Conservation (phyloP, 768 basidiomycete species). For the Epithele typhae region DNA sequence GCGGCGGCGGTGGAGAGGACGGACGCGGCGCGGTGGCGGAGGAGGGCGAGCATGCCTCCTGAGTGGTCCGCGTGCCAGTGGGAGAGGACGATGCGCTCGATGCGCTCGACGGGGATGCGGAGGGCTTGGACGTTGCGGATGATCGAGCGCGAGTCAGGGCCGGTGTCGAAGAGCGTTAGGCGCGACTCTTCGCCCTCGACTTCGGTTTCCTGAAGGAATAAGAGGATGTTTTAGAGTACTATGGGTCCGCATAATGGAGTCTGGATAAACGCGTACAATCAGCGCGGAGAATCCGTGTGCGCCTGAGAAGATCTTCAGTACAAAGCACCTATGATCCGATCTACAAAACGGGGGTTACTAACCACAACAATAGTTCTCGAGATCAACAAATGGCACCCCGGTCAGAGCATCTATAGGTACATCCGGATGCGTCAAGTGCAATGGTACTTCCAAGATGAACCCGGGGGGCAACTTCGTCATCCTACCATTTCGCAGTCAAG, state of each 20-base stretch:
- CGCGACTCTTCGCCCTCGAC: slow-evolving; percentile 39
- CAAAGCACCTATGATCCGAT: neutral
- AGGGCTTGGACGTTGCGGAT: slow-evolving; percentile 67
- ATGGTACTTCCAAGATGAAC: slow-evolving; percentile 66
- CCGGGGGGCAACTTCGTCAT: slow-evolving; percentile 77
- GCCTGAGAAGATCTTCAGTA: slow-evolving; percentile 37
- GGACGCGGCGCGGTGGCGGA: slow-evolving; percentile 37
- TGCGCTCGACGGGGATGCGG: slow-evolving; percentile 44
- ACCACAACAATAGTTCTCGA: slow-evolving; percentile 72
- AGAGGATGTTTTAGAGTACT: too few relatives aligned
- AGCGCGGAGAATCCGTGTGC: slow-evolving; percentile 84
- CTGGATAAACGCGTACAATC: slow-evolving; percentile 44
- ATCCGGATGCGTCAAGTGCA: slow-evolving; percentile 51
- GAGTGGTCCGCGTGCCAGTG: slow-evolving; percentile 63
- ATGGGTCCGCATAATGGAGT: too few relatives aligned
- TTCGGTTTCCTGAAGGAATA: slow-evolving; percentile 51
- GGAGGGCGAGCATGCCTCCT: slow-evolving; percentile 56
- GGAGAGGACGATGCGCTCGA: slow-evolving; percentile 67
- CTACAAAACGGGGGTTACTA: slow-evolving; percentile 33
- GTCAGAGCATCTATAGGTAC: slow-evolving; percentile 39
- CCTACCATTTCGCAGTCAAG: slow-evolving; percentile 37
- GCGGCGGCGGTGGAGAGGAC: slow-evolving; percentile 3
- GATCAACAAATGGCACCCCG: slow-evolving; percentile 62
- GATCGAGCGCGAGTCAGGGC: slow-evolving; percentile 72
- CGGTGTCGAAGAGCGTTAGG: slow-evolving; percentile 77